Evolutionary conservation across 148 eudicot genomes (phyloP), one percentile per base, ranked within the genome.

Genomic region (Gaultheria prostrata): DNA sequence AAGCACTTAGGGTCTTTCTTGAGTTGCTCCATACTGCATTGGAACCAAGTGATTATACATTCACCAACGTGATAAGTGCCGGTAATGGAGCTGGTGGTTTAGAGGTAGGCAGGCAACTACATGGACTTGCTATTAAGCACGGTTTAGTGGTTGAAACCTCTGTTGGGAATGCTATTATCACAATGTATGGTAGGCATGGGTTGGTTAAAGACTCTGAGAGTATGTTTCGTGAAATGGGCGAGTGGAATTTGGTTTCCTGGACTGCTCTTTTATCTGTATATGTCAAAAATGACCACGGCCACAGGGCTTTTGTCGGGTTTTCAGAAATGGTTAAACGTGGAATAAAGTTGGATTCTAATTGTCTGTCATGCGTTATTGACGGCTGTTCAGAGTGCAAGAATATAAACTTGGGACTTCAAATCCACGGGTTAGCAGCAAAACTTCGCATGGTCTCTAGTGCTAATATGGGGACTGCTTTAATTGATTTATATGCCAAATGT

Each of bases 211-310:
- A 83, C 67, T 53, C 85, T 43, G 77, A 83, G 81, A 67, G n/a
- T 51, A 43, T 77, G 85, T 77, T 83, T 69, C 45, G 3, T 9
- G 67, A 32, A 61, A 83, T 83, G 33, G 51, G 8, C 7, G 85
- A 65, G n/a, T 77, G 65, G 30, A 83, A 83, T 83, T 79, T 78
- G 75, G 61, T 83, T 67, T 83, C 85, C 9, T 83, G 85, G 85
- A 83, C 76, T 26, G 85, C 82, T 43, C 80, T 83, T 28, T 12
- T 83, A 67, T 83, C 85, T 12, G 43, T n/a, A 17, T 83, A 83
- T 51, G 65, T 77, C 65, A 65, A 45, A 80, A 63, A 50, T 83
- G 76, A 82, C 81, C 49, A 49, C 18, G 11, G 73, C 79, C 82
- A 76, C 28, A 77, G 39, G 59, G 85, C 85, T 13, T 45, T 83